Evolutionary conservation across 345 rosid genomes (phyloP).

Genomic region (Gossypium anomalum): DNA sequence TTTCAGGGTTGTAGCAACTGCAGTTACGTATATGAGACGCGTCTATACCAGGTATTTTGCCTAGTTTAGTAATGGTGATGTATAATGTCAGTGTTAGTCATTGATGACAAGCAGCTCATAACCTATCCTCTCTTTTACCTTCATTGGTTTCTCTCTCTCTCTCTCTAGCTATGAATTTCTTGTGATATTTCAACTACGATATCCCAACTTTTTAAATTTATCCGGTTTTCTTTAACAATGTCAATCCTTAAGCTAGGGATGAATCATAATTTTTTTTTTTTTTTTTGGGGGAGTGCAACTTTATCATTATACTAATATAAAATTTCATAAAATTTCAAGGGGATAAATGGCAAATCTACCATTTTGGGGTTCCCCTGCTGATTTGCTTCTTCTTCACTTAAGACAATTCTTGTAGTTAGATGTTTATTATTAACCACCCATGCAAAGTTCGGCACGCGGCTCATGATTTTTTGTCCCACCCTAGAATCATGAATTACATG

Average conservation of each 20-base stretch:
- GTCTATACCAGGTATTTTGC: slow-evolving; percentile 69
- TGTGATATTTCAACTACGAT: background rate
- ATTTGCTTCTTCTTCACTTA: background rate
- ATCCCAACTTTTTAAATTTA: background rate
- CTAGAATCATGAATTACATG: slow-evolving; percentile 1
- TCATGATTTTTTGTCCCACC: background rate
- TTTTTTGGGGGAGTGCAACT: no score
- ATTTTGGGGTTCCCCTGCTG: no score
- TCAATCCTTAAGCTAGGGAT: background rate
- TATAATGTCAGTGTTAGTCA: background rate
- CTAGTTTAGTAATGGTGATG: background rate
- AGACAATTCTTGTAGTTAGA: background rate
- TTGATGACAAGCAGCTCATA: background rate
- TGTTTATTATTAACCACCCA: background rate
- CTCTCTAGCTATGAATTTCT: background rate
- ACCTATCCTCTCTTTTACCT: slow-evolving; percentile 3
- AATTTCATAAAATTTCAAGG: no score
- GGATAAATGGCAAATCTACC: no score
- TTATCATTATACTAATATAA: no score
- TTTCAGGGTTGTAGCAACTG: slow-evolving; percentile 90
- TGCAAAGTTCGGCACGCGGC: background rate
- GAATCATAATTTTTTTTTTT: no score
- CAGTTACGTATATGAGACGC: slow-evolving; percentile 91
- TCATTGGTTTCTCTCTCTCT: background rate
- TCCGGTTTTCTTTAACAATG: background rate